Percentiles rank a stretch among this genome's conserved stretches.
Conservation (phyloP, 164 flowering plant genomes). For the Magnolia officinalis region DNA sequence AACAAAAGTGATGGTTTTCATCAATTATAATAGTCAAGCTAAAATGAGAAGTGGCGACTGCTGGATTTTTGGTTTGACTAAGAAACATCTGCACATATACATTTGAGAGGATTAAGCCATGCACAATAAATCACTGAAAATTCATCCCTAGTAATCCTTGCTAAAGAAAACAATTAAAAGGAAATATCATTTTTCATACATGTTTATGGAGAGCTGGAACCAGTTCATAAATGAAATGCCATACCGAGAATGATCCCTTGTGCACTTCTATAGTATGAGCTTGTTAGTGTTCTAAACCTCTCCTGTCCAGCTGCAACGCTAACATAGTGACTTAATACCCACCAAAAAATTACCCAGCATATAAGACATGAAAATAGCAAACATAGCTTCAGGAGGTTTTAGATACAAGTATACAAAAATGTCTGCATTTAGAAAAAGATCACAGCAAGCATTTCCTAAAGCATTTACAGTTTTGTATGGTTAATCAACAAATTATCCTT, state of each 20-base stretch:
- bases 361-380: not conserved
- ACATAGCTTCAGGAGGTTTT: not conserved
- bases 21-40: no score
- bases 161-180: not conserved
- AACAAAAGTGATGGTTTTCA: no score
- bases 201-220: not conserved
- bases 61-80: not conserved
- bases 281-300: slow-evolving; percentile 84
- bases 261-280: slow-evolving; percentile 85
- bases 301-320: slow-evolving; percentile 91
- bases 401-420: not conserved
- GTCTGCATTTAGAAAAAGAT: not conserved
- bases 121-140: not conserved
- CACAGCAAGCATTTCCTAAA: not conserved
- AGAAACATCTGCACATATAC: not conserved
- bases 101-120: not conserved
- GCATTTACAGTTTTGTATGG: not conserved
- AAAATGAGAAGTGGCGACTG: not conserved
- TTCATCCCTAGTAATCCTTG: not conserved
- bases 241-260: slow-evolving; percentile 92
- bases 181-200: not conserved
- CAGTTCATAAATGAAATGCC: slow-evolving; percentile 9
- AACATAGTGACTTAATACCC: not conserved
- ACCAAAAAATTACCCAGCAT: not conserved
- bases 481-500: not conserved